Evolutionary conservation across 1,139 yeast species (phyloP).

Genomic region (Martiniozyma asiatica): DNA sequence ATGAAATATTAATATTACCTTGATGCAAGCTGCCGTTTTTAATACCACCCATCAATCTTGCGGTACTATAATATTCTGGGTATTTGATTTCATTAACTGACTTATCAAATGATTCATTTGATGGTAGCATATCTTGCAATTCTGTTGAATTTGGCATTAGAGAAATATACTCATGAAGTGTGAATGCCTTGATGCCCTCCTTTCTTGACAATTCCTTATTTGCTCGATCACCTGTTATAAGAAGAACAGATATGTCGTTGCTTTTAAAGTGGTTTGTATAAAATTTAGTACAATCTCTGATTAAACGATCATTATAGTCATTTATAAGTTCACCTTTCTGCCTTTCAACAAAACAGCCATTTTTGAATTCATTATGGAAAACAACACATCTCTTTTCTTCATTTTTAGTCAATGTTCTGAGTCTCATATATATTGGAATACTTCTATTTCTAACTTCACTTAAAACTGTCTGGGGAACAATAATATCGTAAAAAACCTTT

Average conservation of each 20-base stretch:
- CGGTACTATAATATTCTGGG: constrained; percentile 67
- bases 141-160: constrained; percentile 63
- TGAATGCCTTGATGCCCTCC: constrained; percentile 43
- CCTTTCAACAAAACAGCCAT: constrained; percentile 57
- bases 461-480: constrained; percentile 84
- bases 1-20: constrained; percentile 69
- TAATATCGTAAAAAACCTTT: constrained; percentile 74
- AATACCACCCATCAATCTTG: constrained; percentile 84
- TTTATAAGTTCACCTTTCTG: constrained; percentile 61
- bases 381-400: constrained; percentile 81
- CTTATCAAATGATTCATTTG: constrained; percentile 28
- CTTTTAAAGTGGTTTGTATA: constrained; percentile 50
- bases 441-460: constrained; percentile 89
- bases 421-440: constrained; percentile 75
- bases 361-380: constrained; percentile 84
- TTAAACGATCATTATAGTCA: constrained; percentile 88
- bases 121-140: constrained; percentile 71
- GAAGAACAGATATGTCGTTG: constrained; percentile 38
- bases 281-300: constrained; percentile 66
- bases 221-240: constrained; percentile 68
- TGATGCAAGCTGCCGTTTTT: constrained; percentile 80
- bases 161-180: constrained; percentile 58
- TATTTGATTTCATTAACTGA: constrained; percentile 41
- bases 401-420: constrained; percentile 64
- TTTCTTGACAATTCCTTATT: constrained; percentile 47